phyloP scores from a whole-genome alignment of 1,284 basidiomycete genomes.

The Paramarasmius palmivorus region DNA sequence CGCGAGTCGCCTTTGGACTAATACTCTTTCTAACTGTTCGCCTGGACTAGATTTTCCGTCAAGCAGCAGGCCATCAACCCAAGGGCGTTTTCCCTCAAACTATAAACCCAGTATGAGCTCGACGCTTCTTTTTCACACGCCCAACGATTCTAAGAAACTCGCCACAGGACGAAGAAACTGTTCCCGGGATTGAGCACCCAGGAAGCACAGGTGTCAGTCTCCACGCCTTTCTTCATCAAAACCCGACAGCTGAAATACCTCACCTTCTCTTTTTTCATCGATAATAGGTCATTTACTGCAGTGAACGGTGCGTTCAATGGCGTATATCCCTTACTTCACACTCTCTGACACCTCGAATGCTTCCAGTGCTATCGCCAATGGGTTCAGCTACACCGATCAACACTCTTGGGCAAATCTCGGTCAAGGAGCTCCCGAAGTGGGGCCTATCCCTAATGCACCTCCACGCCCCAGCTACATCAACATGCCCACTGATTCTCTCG shows the following conservation, averaged over 20 bases:
- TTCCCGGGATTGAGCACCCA: slow-evolving; percentile 81
- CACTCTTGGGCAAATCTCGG: slow-evolving; percentile 82
- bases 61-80: slow-evolving; percentile 66
- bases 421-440: slow-evolving; percentile 91
- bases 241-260: not conserved
- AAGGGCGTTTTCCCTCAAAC: slow-evolving; percentile 65
- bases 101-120: slow-evolving; percentile 59
- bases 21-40: slow-evolving; percentile 1
- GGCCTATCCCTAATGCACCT: slow-evolving; percentile 76
- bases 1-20: not conserved
- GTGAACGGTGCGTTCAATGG: slow-evolving; percentile 45
- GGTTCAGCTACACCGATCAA: slow-evolving; percentile 75
- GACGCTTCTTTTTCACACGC: not conserved
- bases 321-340: not conserved
- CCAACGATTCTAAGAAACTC: slow-evolving; percentile 7
- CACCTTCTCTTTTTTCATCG: not conserved
- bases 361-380: slow-evolving; percentile 77
- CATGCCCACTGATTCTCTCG: slow-evolving; percentile 74
- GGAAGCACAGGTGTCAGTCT: slow-evolving; percentile 21
- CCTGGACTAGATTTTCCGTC: slow-evolving; percentile 61
- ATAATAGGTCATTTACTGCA: slow-evolving; percentile 76
- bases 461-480: slow-evolving; percentile 65
- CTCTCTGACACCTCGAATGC: not conserved
- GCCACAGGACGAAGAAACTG: slow-evolving; percentile 73
- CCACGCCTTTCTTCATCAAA: not conserved